phyloP scores from a whole-genome alignment of 2,329 filamentous ascomycete species.

The Knufia fluminis region DNA sequence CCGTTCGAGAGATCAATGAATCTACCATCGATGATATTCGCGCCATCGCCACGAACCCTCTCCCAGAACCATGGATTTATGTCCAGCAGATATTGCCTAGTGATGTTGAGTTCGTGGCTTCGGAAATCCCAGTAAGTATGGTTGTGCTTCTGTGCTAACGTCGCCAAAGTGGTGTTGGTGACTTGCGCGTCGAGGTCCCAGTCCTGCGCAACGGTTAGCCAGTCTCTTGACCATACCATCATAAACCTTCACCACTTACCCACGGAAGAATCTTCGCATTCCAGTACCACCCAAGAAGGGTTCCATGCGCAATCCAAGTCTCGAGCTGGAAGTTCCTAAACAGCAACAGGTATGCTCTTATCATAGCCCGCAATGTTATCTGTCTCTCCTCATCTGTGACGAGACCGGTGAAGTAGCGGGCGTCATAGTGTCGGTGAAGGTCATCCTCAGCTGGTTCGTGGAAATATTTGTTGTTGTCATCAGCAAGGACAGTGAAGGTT shows the following conservation, averaged over 20 bases:
- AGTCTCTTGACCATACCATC: neutral
- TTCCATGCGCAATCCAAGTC: conserved; percentile 82
- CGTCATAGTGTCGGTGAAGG: conserved; percentile 63
- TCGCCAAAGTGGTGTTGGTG: conserved; percentile 54
- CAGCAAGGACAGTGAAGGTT: neutral
- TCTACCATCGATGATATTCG: conserved; percentile 73
- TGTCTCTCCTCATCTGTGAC: conserved; percentile 58
- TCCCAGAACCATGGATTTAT: conserved; percentile 62
- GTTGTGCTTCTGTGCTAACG: conserved; percentile 59
- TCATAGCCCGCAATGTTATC: conserved; percentile 58
- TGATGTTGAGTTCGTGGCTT: conserved; percentile 31
- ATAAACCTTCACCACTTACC: neutral
- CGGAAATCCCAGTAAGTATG: conserved; percentile 49
- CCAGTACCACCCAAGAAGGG: conserved; percentile 84
- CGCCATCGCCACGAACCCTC: conserved; percentile 54
- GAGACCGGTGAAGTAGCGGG: conserved; percentile 55
- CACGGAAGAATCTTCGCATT: conserved; percentile 39
- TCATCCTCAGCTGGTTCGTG: conserved; percentile 43
- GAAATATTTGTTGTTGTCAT: conserved; percentile 50
- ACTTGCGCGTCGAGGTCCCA: conserved; percentile 69
- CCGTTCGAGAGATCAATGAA: conserved; percentile 72
- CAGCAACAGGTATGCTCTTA: conserved; percentile 63
- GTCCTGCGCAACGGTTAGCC: conserved; percentile 40
- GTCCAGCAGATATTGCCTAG: conserved; percentile 60
- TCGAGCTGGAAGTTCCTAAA: conserved; percentile 58